Evolutionary conservation across 345 rosid species (phyloP).

Genomic region (Moringa oleifera): DNA sequence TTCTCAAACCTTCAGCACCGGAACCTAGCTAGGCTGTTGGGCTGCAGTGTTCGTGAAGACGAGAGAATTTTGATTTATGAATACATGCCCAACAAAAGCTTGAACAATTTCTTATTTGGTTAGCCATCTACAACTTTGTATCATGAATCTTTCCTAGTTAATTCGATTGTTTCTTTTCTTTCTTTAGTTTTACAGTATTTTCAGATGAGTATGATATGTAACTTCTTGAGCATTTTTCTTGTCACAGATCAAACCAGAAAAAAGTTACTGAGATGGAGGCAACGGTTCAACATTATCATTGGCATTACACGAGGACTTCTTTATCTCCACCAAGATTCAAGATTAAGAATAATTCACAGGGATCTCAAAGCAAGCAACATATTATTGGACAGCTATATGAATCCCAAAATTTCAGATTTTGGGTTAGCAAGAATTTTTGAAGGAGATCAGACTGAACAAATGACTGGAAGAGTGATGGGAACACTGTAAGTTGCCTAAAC

Average conservation of each 20-base stretch:
- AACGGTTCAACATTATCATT: neutral
- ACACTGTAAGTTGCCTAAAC: slow-evolving; percentile 17
- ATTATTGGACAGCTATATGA: slow-evolving; percentile 22
- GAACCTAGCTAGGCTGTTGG: slow-evolving; percentile 30
- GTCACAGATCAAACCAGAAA: neutral
- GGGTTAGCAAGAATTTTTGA: slow-evolving; percentile 22
- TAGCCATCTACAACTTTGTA: neutral
- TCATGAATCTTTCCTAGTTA: neutral
- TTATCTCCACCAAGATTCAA: slow-evolving; percentile 28
- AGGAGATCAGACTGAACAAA: slow-evolving; percentile 20
- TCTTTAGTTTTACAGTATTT: no score
- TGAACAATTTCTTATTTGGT: slow-evolving; percentile 31
- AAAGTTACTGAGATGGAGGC: neutral
- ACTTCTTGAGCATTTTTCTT: neutral
- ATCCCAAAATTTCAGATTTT: slow-evolving; percentile 28
- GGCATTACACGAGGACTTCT: slow-evolving; percentile 13
- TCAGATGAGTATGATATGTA: no score
- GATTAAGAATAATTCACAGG: slow-evolving; percentile 22
- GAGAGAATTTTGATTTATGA: slow-evolving; percentile 33
- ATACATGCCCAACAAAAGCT: slow-evolving; percentile 33
- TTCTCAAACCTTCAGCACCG: slow-evolving; percentile 35
- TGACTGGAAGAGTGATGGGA: slow-evolving; percentile 25
- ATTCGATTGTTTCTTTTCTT: no score
- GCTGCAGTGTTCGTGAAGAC: slow-evolving; percentile 28
- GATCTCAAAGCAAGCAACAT: slow-evolving; percentile 29